Evolutionary conservation across 2,329 filamentous ascomycete genomes (phyloP), one percentile per base, ranked within the genome.

Genomic region (Apiospora hydei): DNA sequence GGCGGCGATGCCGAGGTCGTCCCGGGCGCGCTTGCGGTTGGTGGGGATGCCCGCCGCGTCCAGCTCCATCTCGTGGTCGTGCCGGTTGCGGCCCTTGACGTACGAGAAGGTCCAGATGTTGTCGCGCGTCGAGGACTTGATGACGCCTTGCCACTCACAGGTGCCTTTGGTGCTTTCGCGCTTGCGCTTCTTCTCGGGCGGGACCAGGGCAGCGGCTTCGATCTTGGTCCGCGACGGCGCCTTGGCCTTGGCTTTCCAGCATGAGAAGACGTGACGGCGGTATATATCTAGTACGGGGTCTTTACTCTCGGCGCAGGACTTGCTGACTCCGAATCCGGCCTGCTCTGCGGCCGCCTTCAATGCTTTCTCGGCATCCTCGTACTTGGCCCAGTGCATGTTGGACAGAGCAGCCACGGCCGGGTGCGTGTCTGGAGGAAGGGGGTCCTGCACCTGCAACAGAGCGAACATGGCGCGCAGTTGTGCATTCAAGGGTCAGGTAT

Each of bases 101-200:
- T 69, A 69, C 6, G 68, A 47, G 5, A 69, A 69, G 4, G 68
- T 69, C 68, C 68, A 69, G 8, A 69, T 47, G 47, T 69, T 69
- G 68, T 69, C 68, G 68, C 68, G 68, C 21, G 68, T 69, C 10
- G 68, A 69, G 16, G 68, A 69, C 68, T 69, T 69, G 30, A 69
- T 47, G 30, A 69, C 68, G 10, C 68, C 47, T 26, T 69, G 68
- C 68, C 68, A 69, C 47, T 57, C 68, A 34, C 68, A 69, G 26
- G 68, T 69, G 47, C 68, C 68, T 47, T 69, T 69, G 34, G 49
- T 41, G 34, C 46, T 69, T 30, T 69, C 68, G 47, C 68, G 68
- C n/a, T 69, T 69, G 47, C 68, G 68, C 47, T 69, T 69, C 68
- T 69, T 69, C 34, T 69, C 68, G 30, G 30, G 47, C 21, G 68